Percentiles rank a stretch among this genome's conserved stretches.
phyloP scores from a whole-genome alignment of 768 basidiomycete species.

The Suillus clintonianus region DNA sequence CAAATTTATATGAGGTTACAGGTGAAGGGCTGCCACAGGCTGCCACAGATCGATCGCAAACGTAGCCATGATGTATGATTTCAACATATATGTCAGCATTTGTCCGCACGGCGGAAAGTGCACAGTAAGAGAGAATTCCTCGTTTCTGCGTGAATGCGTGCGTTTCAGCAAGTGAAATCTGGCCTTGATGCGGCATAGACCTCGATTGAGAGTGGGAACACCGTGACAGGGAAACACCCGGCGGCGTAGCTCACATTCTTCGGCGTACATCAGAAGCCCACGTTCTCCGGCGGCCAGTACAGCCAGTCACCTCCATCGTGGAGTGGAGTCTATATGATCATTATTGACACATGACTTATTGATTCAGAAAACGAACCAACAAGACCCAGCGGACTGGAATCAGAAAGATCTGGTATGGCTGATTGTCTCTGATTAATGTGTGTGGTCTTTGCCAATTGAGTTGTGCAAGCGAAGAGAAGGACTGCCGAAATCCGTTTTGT shows the following conservation, averaged over 20 bases:
- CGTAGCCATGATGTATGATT: background rate
- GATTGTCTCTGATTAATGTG: background rate
- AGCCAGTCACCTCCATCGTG: background rate
- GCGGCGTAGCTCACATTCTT: background rate
- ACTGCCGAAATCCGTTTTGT: background rate
- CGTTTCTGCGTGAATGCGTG: background rate
- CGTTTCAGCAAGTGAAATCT: background rate
- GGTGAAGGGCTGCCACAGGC: background rate
- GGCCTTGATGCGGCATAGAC: background rate
- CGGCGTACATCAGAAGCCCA: background rate
- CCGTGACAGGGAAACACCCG: background rate
- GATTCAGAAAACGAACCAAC: background rate
- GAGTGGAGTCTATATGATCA: background rate
- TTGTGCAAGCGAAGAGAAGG: background rate
- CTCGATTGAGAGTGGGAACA: background rate
- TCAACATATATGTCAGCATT: background rate
- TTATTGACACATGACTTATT: background rate
- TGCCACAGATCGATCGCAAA: constrained; percentile 2
- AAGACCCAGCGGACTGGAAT: background rate
- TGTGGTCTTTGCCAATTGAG: background rate
- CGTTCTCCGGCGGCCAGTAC: background rate
- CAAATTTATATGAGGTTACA: background rate
- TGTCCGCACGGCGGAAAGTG: background rate
- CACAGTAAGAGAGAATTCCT: background rate
- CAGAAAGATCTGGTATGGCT: background rate